A percentile compares a stretch with the other conserved stretches of the same genome.
These are phyloP conservation scores for Metschnikowia picachoensis DNA, from an alignment of 805 yeast genomes.

Conservation along the genomic window DNA sequence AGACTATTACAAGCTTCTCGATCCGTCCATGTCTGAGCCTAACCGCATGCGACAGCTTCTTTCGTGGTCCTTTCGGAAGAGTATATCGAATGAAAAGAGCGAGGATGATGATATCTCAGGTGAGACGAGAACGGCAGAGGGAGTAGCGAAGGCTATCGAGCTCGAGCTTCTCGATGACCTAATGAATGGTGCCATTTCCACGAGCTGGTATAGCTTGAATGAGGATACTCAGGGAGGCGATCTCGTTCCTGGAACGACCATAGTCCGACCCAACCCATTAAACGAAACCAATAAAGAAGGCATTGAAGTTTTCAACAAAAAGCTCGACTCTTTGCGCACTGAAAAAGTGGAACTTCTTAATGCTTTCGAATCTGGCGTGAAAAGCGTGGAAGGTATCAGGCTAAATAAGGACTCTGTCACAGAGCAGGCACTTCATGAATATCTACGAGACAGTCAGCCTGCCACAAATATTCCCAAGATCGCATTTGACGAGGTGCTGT, in stretches of 20 bases:
- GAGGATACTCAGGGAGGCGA: slow-evolving; percentile 23
- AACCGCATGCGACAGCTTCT: slow-evolving; percentile 67
- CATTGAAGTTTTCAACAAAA: slow-evolving; percentile 42
- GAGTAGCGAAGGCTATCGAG: slow-evolving; percentile 59
- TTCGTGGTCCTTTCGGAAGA: slow-evolving; percentile 62
- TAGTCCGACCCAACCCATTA: slow-evolving; percentile 54
- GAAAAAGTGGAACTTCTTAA: slow-evolving; percentile 50
- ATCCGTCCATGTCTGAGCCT: slow-evolving; percentile 62
- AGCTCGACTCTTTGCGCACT: slow-evolving; percentile 39
- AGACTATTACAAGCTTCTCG: slow-evolving; percentile 61
- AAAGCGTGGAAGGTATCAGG: not conserved
- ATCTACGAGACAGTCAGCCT: slow-evolving; percentile 2
- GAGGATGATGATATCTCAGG: slow-evolving; percentile 11
- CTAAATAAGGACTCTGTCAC: not conserved
- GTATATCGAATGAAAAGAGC: slow-evolving; percentile 29
- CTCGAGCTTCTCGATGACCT: slow-evolving; percentile 60
- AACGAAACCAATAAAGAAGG: slow-evolving; percentile 51
- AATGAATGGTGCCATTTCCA: slow-evolving; percentile 53
- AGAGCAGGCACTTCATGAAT: slow-evolving; percentile 1
- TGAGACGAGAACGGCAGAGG: slow-evolving; percentile 42
- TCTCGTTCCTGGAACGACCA: slow-evolving; percentile 23
- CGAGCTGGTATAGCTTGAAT: slow-evolving; percentile 60
- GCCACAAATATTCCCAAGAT: not conserved
- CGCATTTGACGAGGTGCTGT: not conserved
- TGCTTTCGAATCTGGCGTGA: slow-evolving; percentile 16